Conservation (phyloP, 805 yeast species). For the Candida andamanensis region DNA sequence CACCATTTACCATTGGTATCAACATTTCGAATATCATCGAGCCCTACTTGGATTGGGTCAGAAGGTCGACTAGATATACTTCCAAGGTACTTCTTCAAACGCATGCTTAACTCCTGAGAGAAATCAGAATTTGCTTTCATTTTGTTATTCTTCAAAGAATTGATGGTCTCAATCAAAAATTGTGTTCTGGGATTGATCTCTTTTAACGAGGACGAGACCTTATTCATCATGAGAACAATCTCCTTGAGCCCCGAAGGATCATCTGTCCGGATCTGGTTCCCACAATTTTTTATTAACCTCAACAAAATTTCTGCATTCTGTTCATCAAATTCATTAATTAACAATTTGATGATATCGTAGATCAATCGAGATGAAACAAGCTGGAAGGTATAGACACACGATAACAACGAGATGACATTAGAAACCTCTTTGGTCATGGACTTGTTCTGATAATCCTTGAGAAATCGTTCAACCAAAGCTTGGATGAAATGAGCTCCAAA, state of each 20-base stretch:
- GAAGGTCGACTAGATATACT: constrained; percentile 40
- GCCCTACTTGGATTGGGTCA: constrained; percentile 80
- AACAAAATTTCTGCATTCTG: constrained; percentile 71
- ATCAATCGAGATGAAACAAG: constrained; percentile 67
- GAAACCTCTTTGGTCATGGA: constrained; percentile 43
- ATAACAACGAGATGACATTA: constrained; percentile 68
- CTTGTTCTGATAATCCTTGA: constrained; percentile 30
- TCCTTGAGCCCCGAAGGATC: constrained; percentile 84
- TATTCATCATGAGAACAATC: constrained; percentile 58
- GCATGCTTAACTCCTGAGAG: constrained; percentile 46
- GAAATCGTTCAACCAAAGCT: constrained; percentile 66
- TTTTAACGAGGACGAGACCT: constrained; percentile 29
- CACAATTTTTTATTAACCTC: constrained; percentile 68
- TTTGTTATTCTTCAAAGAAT: constrained; percentile 83
- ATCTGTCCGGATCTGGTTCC: constrained; percentile 81
- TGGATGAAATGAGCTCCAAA: constrained; percentile 88
- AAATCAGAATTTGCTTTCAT: constrained; percentile 51
- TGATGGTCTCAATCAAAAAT: constrained; percentile 79
- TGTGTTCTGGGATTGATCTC: constrained; percentile 59
- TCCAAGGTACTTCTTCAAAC: constrained; percentile 63
- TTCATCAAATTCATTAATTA: constrained; percentile 59
- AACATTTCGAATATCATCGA: constrained; percentile 74
- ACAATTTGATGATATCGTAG: constrained; percentile 64
- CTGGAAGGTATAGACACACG: constrained; percentile 74
- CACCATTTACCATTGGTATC: constrained; percentile 95